Percentiles rank a stretch among this genome's conserved stretches.
phyloP scores from a whole-genome alignment of 2,329 filamentous ascomycete species.

The Colletotrichum godetiae region DNA sequence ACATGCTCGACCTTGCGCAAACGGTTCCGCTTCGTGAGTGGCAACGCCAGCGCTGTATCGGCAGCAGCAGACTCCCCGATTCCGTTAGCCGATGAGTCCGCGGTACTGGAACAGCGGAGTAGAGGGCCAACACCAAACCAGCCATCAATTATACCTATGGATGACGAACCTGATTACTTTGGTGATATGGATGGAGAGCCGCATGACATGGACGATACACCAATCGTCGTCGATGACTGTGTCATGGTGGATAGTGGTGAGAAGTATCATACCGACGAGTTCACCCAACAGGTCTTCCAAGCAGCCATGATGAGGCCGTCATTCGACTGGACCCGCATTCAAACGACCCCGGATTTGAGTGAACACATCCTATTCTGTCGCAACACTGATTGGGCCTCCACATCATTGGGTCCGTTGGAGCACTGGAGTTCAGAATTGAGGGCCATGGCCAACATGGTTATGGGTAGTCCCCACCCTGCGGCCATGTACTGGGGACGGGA shows the following conservation, averaged over 20 bases:
- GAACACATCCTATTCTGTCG: conserved; percentile 79
- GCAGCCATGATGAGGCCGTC: conserved; percentile 57
- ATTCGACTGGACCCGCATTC: conserved; percentile 86
- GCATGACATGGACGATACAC: conserved; percentile 37
- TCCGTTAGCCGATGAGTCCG: conserved; percentile 49
- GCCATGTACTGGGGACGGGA: conserved; percentile 85
- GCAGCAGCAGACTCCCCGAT: conserved; percentile 50
- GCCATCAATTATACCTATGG: conserved; percentile 45
- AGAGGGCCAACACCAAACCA: conserved; percentile 49
- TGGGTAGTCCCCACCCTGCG: conserved; percentile 80
- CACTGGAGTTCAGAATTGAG: conserved; percentile 78
- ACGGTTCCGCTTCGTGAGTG: conserved; percentile 76
- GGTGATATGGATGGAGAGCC: conserved; percentile 42
- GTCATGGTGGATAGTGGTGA: conserved; percentile 41
- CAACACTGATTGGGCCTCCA: conserved; percentile 78
- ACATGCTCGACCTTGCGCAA: conserved; percentile 76
- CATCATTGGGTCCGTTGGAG: conserved; percentile 80
- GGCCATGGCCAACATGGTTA: conserved; percentile 84
- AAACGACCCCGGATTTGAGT: conserved; percentile 71
- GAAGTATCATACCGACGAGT: conserved; percentile 52
- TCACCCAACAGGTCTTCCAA: conserved; percentile 54
- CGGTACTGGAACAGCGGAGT: conserved; percentile 47
- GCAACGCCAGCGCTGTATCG: conserved; percentile 53
- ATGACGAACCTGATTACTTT: conserved; percentile 56
- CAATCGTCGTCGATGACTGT: conserved; percentile 37